Percentiles rank a stretch among this genome's conserved stretches.
phyloP scores from a whole-genome alignment of 2,329 filamentous ascomycete species.

The Hypocrella siamensis region DNA sequence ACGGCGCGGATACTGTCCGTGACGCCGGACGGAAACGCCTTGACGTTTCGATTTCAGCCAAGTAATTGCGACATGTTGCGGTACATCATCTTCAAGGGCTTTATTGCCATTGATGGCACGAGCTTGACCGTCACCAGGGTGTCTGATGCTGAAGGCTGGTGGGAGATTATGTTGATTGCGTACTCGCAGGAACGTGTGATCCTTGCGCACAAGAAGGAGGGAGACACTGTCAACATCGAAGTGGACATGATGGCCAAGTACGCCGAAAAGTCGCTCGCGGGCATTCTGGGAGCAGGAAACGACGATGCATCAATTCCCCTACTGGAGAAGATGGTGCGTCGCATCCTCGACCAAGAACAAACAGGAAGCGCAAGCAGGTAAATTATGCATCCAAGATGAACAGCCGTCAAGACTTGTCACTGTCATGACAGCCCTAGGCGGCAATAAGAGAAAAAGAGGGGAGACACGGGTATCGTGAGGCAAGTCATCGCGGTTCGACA shows the following conservation, averaged over 20 bases:
- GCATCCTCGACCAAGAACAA: constrained; percentile 57
- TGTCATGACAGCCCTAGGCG: neutral
- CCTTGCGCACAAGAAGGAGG: constrained; percentile 59
- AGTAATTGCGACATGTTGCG: constrained; percentile 52
- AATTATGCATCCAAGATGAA: constrained; percentile 62
- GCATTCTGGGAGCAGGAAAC: constrained; percentile 42
- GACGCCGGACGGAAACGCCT: constrained; percentile 72
- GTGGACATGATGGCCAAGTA: constrained; percentile 82
- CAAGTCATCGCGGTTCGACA: no score
- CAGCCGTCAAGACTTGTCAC: constrained; percentile 10
- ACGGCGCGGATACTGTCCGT: constrained; percentile 59
- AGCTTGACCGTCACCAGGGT: constrained; percentile 86
- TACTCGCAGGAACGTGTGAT: constrained; percentile 93
- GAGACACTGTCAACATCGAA: constrained; percentile 80
- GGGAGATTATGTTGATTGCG: constrained; percentile 93
- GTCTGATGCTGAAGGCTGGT: constrained; percentile 63
- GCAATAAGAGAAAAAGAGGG: neutral
- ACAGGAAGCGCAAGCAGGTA: no score
- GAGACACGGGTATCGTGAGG: no score
- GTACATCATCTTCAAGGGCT: constrained; percentile 94
- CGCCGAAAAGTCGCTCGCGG: constrained; percentile 76
- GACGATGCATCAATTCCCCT: constrained; percentile 37
- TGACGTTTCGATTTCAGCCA: constrained; percentile 73
- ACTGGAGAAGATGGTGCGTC: constrained; percentile 57
- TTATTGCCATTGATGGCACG: constrained; percentile 83